phyloP scores from a whole-genome alignment of 176 grass and related monocot genomes.

The Aegilops umbellulata region DNA sequence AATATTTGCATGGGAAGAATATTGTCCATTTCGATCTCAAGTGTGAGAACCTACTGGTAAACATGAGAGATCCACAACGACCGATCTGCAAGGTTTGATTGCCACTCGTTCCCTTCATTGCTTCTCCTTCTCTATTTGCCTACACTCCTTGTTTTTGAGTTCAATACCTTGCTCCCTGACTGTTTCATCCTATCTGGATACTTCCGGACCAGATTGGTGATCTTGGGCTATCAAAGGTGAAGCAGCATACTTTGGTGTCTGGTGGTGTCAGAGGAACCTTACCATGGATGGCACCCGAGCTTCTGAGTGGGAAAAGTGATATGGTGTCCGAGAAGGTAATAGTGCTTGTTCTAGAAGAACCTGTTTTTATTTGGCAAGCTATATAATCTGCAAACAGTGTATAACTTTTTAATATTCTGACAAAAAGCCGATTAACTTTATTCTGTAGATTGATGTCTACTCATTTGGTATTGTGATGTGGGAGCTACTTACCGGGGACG shows the following conservation, averaged over 20 bases:
- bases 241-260: constrained; percentile 95
- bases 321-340: constrained; percentile 99
- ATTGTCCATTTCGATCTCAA: constrained; percentile 99
- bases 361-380: background rate
- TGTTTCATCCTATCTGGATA: constrained; percentile 22
- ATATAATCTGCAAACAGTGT: background rate
- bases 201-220: constrained; percentile 76
- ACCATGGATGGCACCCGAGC: constrained; percentile 99
- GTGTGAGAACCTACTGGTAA: constrained; percentile 95
- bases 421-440: background rate
- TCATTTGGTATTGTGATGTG: constrained; percentile 98
- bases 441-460: constrained; percentile 85
- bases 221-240: constrained; percentile 97
- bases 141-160: background rate
- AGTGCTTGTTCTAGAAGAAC: constrained; percentile 12
- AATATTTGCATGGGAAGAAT: constrained; percentile 97
- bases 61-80: constrained; percentile 93
- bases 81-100: constrained; percentile 85
- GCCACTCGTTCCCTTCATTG: background rate
- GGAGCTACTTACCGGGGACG: constrained; percentile 95
- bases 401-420: constrained; percentile 15
- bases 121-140: background rate
- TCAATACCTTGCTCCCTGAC: background rate
- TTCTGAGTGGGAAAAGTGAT: constrained; percentile 87
- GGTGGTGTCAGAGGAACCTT: constrained; percentile 98